Evolutionary conservation across 345 rosid species (phyloP).

Genomic region (Brassica napus): Da-Ae NC_063445.1:15369501-15370000

Average conservation of each 20-base stretch:
- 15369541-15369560: no score
- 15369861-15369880: neutral
- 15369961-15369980: neutral
- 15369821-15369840: neutral
- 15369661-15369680: neutral
- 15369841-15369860: neutral
- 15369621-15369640: no score
- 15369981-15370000: neutral
- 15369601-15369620: no score
- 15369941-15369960: neutral
- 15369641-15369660: neutral
- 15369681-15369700: neutral
- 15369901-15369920: neutral
- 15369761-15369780: neutral
- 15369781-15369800: neutral
- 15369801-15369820: conserved; percentile 1
- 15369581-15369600: no score
- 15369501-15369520: no score
- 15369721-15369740: neutral
- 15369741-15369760: neutral
- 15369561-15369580: no score
- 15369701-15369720: neutral
- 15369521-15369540: no score
- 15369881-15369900: neutral
- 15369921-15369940: neutral